Percentiles rank a stretch among this genome's conserved stretches.
phyloP scores from a whole-genome alignment of 2,329 filamentous ascomycete genomes.

The Trichoderma sp. region DNA sequence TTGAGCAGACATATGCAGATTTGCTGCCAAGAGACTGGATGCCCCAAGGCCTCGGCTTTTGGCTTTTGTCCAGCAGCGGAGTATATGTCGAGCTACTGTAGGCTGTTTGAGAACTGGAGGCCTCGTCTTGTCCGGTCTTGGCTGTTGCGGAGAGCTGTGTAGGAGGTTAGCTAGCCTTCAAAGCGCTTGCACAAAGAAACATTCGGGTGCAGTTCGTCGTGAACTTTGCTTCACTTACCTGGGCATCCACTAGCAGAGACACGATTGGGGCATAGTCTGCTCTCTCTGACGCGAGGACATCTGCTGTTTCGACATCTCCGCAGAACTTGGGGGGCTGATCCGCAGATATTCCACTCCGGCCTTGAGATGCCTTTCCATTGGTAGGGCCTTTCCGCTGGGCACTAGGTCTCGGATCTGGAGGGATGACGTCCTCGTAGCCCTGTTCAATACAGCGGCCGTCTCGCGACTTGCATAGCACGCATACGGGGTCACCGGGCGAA shows the following conservation, averaged over 20 bases:
- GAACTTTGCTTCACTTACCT: background rate
- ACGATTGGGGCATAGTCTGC: slow-evolving; percentile 18
- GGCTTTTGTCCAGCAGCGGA: background rate
- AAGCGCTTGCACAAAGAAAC: no score
- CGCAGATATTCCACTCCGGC: background rate
- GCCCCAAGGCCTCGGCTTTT: background rate
- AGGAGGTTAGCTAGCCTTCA: no score
- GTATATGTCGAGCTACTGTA: background rate
- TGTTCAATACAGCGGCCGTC: slow-evolving; percentile 29
- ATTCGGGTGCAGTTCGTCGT: no score
- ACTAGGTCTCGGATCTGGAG: background rate
- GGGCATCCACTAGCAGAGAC: slow-evolving; percentile 21
- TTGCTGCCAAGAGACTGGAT: background rate
- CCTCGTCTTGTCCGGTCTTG: background rate
- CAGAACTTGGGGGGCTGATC: slow-evolving; percentile 2
- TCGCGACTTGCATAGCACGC: slow-evolving; percentile 42
- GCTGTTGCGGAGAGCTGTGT: slow-evolving; percentile 12
- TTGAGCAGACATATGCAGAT: slow-evolving; percentile 25
- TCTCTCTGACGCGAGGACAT: background rate
- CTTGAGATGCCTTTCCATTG: background rate
- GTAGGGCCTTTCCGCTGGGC: background rate
- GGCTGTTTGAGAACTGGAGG: background rate
- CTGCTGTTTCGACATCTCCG: background rate
- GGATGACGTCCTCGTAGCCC: slow-evolving; percentile 10
- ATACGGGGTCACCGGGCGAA: slow-evolving; percentile 44